Evolutionary conservation across 2,329 filamentous ascomycete genomes (phyloP).

Genomic region (Metarhizium sp.): DNA sequence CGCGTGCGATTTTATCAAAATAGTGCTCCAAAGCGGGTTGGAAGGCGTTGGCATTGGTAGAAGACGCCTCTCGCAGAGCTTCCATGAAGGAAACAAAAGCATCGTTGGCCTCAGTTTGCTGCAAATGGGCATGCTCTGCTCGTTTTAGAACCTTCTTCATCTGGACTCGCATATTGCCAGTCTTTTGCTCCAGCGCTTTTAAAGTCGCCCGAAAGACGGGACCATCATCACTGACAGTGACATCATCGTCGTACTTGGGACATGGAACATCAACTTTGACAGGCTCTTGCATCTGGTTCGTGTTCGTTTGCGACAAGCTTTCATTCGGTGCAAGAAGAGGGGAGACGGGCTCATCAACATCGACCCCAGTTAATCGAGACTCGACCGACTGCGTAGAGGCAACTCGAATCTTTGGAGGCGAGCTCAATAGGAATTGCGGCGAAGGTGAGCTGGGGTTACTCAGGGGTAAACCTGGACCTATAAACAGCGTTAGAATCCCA

Average conservation of each 20-base stretch:
- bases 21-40: constrained; percentile 95
- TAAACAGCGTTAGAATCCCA: background rate
- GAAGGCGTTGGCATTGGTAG: constrained; percentile 91
- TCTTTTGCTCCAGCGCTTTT: constrained; percentile 93
- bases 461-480: constrained; percentile 33
- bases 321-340: constrained; percentile 35
- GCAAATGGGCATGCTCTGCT: constrained; percentile 77
- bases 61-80: constrained; percentile 75
- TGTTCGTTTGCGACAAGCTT: constrained; percentile 15
- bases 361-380: constrained; percentile 67
- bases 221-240: constrained; percentile 79
- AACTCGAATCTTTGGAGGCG: constrained; percentile 68
- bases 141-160: constrained; percentile 96
- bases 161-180: constrained; percentile 80
- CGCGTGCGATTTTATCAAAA: constrained; percentile 90
- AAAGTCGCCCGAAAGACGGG: constrained; percentile 94
- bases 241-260: constrained; percentile 76
- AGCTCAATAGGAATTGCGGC: constrained; percentile 61
- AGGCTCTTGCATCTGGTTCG: constrained; percentile 29
- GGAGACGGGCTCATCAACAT: constrained; percentile 53
- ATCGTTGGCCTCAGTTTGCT: constrained; percentile 78
- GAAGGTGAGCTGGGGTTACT: constrained; percentile 58
- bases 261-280: constrained; percentile 85
- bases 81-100: constrained; percentile 76
- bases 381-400: constrained; percentile 83